phyloP scores from a whole-genome alignment of 2,329 filamentous ascomycete genomes.

The Raffaelea ambrosiae region DNA sequence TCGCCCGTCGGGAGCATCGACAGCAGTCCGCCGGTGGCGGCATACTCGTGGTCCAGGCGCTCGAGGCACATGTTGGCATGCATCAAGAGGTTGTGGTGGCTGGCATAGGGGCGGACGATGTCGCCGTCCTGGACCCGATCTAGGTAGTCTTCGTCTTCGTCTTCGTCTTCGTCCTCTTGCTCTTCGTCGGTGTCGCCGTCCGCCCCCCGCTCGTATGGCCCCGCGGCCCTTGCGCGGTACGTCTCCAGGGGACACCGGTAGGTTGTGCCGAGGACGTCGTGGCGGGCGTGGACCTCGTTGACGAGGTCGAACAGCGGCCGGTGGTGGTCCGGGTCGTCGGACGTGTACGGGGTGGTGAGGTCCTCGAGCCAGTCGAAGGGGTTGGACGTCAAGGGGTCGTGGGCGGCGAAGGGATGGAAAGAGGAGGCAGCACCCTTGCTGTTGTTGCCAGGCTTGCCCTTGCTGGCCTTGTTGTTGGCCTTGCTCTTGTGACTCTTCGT shows the following conservation, averaged over 20 bases:
- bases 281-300: constrained; percentile 35
- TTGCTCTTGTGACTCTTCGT: too few relatives aligned
- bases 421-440: background rate
- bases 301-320: constrained; percentile 35
- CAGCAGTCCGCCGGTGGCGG: constrained; percentile 45
- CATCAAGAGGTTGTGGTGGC: constrained; percentile 40
- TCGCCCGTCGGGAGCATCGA: constrained; percentile 37
- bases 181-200: background rate
- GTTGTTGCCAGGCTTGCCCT: too few relatives aligned
- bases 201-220: constrained; percentile 14
- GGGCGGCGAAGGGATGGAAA: background rate
- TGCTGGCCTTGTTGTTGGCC: background rate
- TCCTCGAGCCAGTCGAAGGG: constrained; percentile 51
- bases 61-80: constrained; percentile 54
- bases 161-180: background rate
- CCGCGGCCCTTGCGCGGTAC: constrained; percentile 14
- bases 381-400: constrained; percentile 21
- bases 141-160: background rate
- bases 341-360: constrained; percentile 38
- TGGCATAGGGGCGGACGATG: constrained; percentile 29
- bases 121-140: background rate
- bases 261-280: constrained; percentile 30
- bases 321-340: constrained; percentile 37
- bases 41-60: constrained; percentile 50
- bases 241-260: constrained; percentile 37